Evolutionary conservation across 2,329 filamentous ascomycete genomes (phyloP).

Genomic region (Sarocladium kiliense): DNA sequence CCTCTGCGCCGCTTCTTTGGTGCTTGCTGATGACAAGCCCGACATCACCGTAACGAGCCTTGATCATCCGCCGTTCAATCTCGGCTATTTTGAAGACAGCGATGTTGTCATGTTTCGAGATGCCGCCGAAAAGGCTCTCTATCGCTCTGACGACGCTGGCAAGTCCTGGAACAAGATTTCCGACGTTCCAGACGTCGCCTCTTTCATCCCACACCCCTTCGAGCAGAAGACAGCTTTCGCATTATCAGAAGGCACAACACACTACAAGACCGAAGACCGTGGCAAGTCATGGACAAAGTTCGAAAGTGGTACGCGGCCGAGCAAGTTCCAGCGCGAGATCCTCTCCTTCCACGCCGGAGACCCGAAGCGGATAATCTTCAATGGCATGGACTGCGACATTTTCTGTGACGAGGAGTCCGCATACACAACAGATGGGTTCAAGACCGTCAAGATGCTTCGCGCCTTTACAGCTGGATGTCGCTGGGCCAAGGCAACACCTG

Average conservation of each 20-base stretch:
- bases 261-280: constrained; percentile 80
- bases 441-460: constrained; percentile 60
- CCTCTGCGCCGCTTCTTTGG: constrained; percentile 21
- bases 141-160: constrained; percentile 77
- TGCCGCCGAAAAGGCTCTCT: constrained; percentile 56
- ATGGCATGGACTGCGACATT: constrained; percentile 64
- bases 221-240: constrained; percentile 77
- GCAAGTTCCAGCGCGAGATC: constrained; percentile 41
- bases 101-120: constrained; percentile 77
- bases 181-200: constrained; percentile 56
- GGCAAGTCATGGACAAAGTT: constrained; percentile 80
- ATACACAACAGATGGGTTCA: constrained; percentile 86
- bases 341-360: constrained; percentile 81
- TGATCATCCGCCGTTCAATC: constrained; percentile 57
- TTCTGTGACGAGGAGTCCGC: constrained; percentile 58
- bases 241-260: constrained; percentile 60
- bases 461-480: constrained; percentile 70
- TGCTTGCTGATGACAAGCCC: constrained; percentile 58
- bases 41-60: constrained; percentile 61
- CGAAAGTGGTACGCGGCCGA: constrained; percentile 53
- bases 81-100: constrained; percentile 90
- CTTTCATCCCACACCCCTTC: constrained; percentile 71
- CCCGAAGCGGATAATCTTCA: constrained; percentile 79
- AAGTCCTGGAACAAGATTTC: constrained; percentile 65
- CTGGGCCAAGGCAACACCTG: constrained; percentile 75